Evolutionary conservation across 768 basidiomycete genomes (phyloP).

Genomic region (Pisolithus marmoratus): DNA sequence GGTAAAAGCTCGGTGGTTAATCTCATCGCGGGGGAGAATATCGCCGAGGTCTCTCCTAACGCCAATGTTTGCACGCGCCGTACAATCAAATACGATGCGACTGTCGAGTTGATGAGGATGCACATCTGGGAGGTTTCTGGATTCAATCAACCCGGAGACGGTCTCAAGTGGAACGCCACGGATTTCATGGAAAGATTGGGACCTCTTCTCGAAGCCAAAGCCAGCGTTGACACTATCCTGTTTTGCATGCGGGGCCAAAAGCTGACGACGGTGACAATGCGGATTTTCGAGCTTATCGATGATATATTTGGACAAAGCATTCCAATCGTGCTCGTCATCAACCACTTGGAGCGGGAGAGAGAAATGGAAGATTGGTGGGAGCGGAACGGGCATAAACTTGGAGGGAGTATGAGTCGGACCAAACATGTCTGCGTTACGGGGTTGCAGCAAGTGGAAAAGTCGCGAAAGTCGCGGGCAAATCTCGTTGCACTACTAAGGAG

Average conservation of each 20-base stretch:
- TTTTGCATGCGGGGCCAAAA: neutral
- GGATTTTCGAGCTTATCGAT: neutral
- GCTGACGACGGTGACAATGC: neutral
- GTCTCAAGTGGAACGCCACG: neutral
- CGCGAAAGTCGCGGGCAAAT: neutral
- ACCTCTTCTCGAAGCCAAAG: neutral
- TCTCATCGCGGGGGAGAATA: conserved; percentile 17
- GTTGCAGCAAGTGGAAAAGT: neutral
- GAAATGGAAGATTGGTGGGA: conserved; percentile 30
- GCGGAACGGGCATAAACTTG: conserved; percentile 2
- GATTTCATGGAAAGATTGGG: neutral
- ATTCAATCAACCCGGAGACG: neutral
- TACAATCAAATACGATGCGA: neutral
- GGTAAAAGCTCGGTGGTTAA: conserved; percentile 32
- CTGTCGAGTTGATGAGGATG: neutral
- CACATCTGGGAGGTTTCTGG: neutral
- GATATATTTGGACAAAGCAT: conserved; percentile 6
- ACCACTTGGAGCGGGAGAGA: conserved; percentile 12
- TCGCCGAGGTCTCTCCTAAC: conserved; percentile 15
- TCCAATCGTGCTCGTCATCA: conserved; percentile 12
- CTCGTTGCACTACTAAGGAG: neutral
- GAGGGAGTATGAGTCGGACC: neutral
- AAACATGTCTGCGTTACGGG: neutral
- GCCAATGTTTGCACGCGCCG: conserved; percentile 21
- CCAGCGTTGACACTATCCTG: neutral